A percentile compares a stretch with the other conserved stretches of the same genome.
phyloP scores from a whole-genome alignment of 164 flowering plant species.

The Vitis amurensis region DNA sequence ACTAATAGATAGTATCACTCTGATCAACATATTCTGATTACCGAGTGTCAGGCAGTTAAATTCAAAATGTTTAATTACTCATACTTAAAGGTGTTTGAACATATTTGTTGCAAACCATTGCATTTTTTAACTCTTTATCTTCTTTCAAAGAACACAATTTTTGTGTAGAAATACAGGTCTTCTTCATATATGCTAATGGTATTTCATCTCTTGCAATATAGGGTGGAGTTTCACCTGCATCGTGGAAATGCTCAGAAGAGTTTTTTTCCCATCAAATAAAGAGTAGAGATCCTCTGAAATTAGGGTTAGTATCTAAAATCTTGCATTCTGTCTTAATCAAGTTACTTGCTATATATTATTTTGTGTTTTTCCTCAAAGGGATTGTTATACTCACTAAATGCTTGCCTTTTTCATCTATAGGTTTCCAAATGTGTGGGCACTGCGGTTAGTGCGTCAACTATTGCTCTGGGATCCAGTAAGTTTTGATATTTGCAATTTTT shows the following conservation, averaged over 20 bases:
- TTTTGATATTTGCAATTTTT: conserved; percentile 4
- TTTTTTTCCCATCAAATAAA: conserved; percentile 68
- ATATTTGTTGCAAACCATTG: background rate
- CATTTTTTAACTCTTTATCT: background rate
- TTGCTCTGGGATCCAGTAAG: conserved; percentile 92
- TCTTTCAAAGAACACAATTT: background rate
- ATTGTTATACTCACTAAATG: background rate
- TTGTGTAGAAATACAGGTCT: background rate
- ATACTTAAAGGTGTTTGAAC: background rate
- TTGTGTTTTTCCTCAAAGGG: background rate
- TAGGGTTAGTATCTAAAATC: conserved; percentile 61
- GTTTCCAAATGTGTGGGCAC: conserved; percentile 82
- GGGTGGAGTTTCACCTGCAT: conserved; percentile 74
- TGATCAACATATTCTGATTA: background rate
- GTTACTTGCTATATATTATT: background rate
- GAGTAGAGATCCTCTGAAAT: conserved; percentile 84
- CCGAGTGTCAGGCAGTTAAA: background rate
- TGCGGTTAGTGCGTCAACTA: conserved; percentile 88
- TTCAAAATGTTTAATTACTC: background rate
- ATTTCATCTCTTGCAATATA: conserved; percentile 25
- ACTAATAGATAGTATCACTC: background rate
- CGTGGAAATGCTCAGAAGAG: conserved; percentile 99
- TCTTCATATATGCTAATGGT: conserved; percentile 4
- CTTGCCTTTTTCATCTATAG: conserved; percentile 36
- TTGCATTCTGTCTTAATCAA: background rate